Percentiles rank a stretch among this genome's conserved stretches.
phyloP scores from a whole-genome alignment of 345 rosid species.

The Eucalyptus brandiana region DNA sequence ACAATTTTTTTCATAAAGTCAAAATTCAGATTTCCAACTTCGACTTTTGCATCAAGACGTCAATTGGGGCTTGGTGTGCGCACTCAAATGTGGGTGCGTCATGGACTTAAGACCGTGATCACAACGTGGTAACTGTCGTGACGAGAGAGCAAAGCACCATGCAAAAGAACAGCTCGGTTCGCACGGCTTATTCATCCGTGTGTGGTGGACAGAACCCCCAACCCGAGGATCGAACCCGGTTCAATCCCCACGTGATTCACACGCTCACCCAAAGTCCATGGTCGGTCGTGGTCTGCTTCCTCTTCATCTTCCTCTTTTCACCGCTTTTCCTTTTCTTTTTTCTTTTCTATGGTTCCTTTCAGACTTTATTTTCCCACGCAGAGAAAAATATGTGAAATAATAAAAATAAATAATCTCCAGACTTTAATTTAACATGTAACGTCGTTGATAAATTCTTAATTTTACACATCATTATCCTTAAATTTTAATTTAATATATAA shows the following conservation, averaged over 20 bases:
- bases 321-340: background rate
- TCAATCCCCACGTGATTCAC: background rate
- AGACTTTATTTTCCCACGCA: background rate
- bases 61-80: background rate
- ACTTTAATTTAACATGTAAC: rapidly evolving
- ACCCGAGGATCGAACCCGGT: background rate
- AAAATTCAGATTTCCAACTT: background rate
- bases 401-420: background rate
- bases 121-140: background rate
- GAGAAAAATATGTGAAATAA: background rate
- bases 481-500: background rate
- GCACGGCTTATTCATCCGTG: background rate
- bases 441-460: rapidly evolving
- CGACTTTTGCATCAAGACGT: background rate
- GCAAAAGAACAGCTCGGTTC: background rate
- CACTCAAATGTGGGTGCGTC: background rate
- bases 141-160: background rate
- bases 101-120: background rate
- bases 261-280: background rate
- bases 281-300: background rate
- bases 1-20: background rate
- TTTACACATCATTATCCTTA: background rate
- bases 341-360: background rate
- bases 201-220: background rate
- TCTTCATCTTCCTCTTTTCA: background rate